Evolutionary conservation across 371 early-diverging fungal species (phyloP).

Genomic region (Mucor sp.): DNA sequence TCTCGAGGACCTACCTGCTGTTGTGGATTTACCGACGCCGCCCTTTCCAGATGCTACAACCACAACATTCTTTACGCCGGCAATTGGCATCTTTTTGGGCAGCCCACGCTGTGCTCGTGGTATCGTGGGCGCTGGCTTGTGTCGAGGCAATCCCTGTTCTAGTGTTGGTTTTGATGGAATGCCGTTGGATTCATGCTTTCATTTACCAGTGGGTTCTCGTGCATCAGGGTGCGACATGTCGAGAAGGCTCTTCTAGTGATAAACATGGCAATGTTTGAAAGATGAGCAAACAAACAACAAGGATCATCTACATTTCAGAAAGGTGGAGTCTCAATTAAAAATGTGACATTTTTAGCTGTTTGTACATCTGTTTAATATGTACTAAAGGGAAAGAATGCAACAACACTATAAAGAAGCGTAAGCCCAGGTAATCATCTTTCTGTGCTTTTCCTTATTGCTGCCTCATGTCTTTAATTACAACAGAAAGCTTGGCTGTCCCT

Average conservation of each 20-base stretch:
- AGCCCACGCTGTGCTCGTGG: constrained; percentile 68
- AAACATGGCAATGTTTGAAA: constrained; percentile 7
- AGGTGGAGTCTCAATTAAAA: background rate
- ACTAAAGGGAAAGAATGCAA: background rate
- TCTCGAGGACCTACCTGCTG: constrained; percentile 59
- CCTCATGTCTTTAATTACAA: background rate
- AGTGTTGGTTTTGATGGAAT: background rate
- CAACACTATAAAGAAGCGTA: background rate
- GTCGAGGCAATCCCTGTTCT: constrained; percentile 43
- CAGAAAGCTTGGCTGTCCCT: constrained; percentile 31
- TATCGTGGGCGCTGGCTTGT: constrained; percentile 48
- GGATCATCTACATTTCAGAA: background rate
- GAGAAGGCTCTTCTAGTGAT: constrained; percentile 41
- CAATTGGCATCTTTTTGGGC: constrained; percentile 67
- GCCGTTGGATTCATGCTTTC: background rate
- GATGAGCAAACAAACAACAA: background rate
- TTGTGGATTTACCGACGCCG: constrained; percentile 90
- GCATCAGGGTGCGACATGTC: constrained; percentile 33
- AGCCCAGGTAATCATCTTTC: background rate
- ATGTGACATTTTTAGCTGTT: background rate
- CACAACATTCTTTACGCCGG: constrained; percentile 70
- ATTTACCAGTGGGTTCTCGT: constrained; percentile 66
- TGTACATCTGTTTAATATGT: background rate
- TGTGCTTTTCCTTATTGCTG: background rate
- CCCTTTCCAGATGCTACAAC: constrained; percentile 91